These are phyloP conservation scores for Earliella scabrosa DNA, from an alignment of 1,284 basidiomycete genomes.

Conservation along the genomic window DNA sequence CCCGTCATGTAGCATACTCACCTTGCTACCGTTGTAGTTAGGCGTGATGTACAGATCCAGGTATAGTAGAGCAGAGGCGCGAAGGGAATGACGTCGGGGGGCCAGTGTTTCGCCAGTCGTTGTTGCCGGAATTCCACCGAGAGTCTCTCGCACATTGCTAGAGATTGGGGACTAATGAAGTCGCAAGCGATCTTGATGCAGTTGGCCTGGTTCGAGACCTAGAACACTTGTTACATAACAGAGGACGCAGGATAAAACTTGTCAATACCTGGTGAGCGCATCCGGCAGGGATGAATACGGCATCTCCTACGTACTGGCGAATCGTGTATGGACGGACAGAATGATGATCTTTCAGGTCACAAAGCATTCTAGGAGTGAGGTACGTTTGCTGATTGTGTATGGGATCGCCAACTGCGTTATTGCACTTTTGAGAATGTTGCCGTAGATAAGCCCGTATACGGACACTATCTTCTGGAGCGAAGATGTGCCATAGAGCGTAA, in stretches of 20 bases:
- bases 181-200: constrained; percentile 92
- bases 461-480: constrained; percentile 74
- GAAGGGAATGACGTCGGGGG: background rate
- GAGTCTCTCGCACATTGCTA: constrained; percentile 65
- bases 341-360: constrained; percentile 60
- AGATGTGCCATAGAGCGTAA: constrained; percentile 88
- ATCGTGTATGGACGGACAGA: constrained; percentile 77
- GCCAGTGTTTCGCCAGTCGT: background rate
- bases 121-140: constrained; percentile 5
- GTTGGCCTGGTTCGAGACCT: constrained; percentile 83
- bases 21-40: too few species aligned
- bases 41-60: too few species aligned
- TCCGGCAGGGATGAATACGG: too few species aligned
- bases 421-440: constrained; percentile 16
- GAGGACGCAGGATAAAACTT: too few species aligned
- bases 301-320: constrained; percentile 84
- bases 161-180: constrained; percentile 90
- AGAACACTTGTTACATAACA: constrained; percentile 30
- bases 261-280: background rate
- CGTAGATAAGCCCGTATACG: constrained; percentile 74
- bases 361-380: constrained; percentile 66
- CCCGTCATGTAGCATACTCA: too few species aligned
- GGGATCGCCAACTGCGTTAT: constrained; percentile 70
- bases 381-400: constrained; percentile 89
- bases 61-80: background rate